Conservation (phyloP, 176 grass and related monocot species). For the Triticum turgidum region DNA sequence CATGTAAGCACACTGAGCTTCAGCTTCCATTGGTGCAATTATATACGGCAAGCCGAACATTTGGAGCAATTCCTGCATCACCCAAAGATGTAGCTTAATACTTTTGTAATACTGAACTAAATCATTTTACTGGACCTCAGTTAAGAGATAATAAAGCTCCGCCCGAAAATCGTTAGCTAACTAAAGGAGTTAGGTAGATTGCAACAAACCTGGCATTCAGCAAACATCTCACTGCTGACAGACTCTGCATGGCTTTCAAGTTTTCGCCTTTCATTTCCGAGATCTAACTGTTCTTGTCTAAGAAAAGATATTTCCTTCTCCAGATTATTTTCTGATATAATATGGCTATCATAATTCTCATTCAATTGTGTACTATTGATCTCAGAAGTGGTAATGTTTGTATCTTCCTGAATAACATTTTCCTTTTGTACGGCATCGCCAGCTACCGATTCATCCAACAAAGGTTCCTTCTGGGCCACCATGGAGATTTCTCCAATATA, state of each 20-base stretch:
- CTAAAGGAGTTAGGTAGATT: slow-evolving; percentile 2
- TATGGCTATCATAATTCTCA: slow-evolving; percentile 35
- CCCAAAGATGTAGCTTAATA: slow-evolving; percentile 13
- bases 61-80: slow-evolving; percentile 91
- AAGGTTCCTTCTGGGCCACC: slow-evolving; percentile 29
- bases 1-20: slow-evolving; percentile 99
- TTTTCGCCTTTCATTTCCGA: slow-evolving; percentile 81
- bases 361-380: not conserved
- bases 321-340: slow-evolving; percentile 56
- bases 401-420: slow-evolving; percentile 14
- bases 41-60: slow-evolving; percentile 99
- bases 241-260: slow-evolving; percentile 90
- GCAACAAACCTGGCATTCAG: slow-evolving; percentile 83
- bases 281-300: slow-evolving; percentile 73
- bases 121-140: slow-evolving; percentile 6
- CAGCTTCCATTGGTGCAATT: slow-evolving; percentile 92
- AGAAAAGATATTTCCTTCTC: slow-evolving; percentile 80
- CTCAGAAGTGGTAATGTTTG: slow-evolving; percentile 23
- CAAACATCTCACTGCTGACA: slow-evolving; percentile 95
- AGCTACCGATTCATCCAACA: slow-evolving; percentile 36
- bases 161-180: not conserved
- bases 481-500: slow-evolving; percentile 27
- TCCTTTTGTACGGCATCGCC: slow-evolving; percentile 1
- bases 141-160: slow-evolving; percentile 16
- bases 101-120: slow-evolving; percentile 17